Base-by-base conservation (phyloP, 2,329 filamentous ascomycete species). In the Colletotrichum gloeosporioides region DNA sequence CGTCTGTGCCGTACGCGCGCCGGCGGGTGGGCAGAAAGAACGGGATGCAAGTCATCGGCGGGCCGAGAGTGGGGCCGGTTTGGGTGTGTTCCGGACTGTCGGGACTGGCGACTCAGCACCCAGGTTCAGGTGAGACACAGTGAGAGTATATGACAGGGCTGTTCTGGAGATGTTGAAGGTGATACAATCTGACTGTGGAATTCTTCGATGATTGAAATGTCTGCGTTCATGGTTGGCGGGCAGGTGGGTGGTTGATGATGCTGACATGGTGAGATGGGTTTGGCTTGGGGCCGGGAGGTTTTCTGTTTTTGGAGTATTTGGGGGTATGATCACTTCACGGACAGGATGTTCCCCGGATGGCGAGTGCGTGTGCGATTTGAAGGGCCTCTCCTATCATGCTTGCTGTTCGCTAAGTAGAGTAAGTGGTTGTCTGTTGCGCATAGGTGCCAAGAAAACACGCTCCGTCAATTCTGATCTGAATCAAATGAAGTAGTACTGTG, bases 11-110 rank as follows among this genome's bases (percentile, higher is more conserved):
- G n/a, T 22, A 25, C 44, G 44, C n/a, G 12, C n/a, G 44, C 44
- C n/a, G n/a, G 4, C 22, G 0, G 44, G 10, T 49, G n/a, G 44
- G 44, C 44, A 53, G 44, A 53, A 53, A 53, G n/a, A 13, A 53
- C 44, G n/a, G n/a, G 44, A 53, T 53, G 44, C 44, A 53, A 53
- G 44, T 53, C 44, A 53, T 53, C n/a, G 6, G 44, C 44, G n/a
- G 44, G 44, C 44, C n/a, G 44, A 22, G 44, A 53, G 44, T 1
- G n/a, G n/a, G 44, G 44, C 44, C n/a, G 10, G 44, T 22, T 39
- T 39, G 15, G 36, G 18, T 12, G 5, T 10, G 39, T 39, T n/a
- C 44, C n/a, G n/a, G n/a, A 25, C 44, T 53, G n/a, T 53, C 12
- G n/a, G n/a, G 44, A 22, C n/a, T 22, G 44, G 1, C n/a, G 3